Conservation (phyloP, 2,329 filamentous ascomycete genomes). For the Phyllosticta citrichinensis region DNA sequence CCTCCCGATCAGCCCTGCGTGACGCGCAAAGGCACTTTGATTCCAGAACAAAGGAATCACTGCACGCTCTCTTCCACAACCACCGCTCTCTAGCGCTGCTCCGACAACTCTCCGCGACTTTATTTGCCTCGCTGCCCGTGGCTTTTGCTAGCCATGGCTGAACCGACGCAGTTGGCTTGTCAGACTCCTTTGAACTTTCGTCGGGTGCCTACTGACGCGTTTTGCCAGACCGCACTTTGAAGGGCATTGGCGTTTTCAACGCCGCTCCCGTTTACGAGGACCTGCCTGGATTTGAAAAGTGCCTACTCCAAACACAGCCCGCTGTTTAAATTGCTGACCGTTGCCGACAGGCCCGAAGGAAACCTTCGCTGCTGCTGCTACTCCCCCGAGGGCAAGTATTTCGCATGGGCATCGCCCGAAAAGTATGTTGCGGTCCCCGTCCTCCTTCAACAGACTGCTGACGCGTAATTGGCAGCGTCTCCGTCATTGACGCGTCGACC, state of each 20-base stretch:
- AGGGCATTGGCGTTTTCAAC: conserved; percentile 90
- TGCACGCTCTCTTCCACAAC: background rate
- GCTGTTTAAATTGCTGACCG: conserved; percentile 4
- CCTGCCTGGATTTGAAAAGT: conserved; percentile 66
- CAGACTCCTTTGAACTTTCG: conserved; percentile 22
- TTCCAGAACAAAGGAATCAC: conserved; percentile 10
- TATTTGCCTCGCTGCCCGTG: conserved; percentile 44
- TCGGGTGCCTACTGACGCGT: background rate
- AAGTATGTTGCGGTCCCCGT: conserved; percentile 34
- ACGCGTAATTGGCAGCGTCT: conserved; percentile 46
- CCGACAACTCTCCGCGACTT: conserved; percentile 16
- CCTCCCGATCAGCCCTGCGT: conserved; percentile 1
- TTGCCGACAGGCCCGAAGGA: conserved; percentile 62
- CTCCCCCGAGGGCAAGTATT: conserved; percentile 91
- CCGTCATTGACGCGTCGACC: conserved; percentile 69
- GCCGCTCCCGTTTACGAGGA: conserved; percentile 79
- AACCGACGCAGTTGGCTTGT: conserved; percentile 88
- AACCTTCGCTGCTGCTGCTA: conserved; percentile 92
- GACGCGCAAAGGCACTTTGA: conserved; percentile 1
- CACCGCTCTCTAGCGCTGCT: conserved; percentile 4
- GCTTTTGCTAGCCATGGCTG: conserved; percentile 91
- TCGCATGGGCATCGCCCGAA: conserved; percentile 86
- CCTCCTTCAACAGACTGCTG: background rate
- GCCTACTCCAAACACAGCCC: conserved; percentile 13
- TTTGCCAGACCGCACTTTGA: conserved; percentile 71